Evolutionary conservation across 352 stramenopile species (phyloP).

Genomic region (Phytophthora sp.): DNA sequence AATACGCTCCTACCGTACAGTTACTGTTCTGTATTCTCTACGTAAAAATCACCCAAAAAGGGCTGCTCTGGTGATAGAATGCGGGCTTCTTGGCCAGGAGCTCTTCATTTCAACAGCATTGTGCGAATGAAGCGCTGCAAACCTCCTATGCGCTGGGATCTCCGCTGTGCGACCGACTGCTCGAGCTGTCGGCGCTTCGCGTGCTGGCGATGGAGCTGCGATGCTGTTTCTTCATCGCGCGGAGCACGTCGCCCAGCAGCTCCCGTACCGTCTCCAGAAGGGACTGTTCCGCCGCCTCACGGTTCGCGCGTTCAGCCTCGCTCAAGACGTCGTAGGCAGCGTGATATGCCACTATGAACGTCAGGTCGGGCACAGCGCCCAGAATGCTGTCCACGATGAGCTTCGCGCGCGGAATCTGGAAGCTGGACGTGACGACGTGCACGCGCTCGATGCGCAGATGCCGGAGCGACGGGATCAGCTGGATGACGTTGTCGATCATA

Average conservation of each 20-base stretch:
- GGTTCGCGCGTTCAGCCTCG: constrained; percentile 26
- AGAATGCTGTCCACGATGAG: constrained; percentile 33
- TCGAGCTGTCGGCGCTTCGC: constrained; percentile 23
- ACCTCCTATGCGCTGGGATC: constrained; percentile 12
- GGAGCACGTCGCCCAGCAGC: constrained; percentile 32
- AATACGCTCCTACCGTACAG: too few relatives aligned
- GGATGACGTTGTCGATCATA: constrained; percentile 27
- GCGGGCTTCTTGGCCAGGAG: background rate
- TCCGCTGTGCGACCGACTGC: constrained; percentile 14
- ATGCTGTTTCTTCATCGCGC: constrained; percentile 30
- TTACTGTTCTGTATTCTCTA: too few relatives aligned
- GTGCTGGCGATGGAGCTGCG: constrained; percentile 28
- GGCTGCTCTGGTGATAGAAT: background rate
- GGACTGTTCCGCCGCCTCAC: constrained; percentile 24
- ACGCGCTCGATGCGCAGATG: constrained; percentile 25
- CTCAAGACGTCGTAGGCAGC: constrained; percentile 16
- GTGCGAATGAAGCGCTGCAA: background rate
- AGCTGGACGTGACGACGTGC: constrained; percentile 26
- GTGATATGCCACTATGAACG: constrained; percentile 12
- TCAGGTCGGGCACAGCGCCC: constrained; percentile 21
- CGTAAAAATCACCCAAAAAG: too few relatives aligned
- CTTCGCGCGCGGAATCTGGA: constrained; percentile 29
- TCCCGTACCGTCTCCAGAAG: constrained; percentile 21
- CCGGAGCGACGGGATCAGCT: constrained; percentile 25
- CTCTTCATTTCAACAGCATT: background rate